Evolutionary conservation across 495 filamentous ascomycete genomes (phyloP), one percentile per base, ranked within the genome.

Genomic region (Terfezia boudieri): DNA sequence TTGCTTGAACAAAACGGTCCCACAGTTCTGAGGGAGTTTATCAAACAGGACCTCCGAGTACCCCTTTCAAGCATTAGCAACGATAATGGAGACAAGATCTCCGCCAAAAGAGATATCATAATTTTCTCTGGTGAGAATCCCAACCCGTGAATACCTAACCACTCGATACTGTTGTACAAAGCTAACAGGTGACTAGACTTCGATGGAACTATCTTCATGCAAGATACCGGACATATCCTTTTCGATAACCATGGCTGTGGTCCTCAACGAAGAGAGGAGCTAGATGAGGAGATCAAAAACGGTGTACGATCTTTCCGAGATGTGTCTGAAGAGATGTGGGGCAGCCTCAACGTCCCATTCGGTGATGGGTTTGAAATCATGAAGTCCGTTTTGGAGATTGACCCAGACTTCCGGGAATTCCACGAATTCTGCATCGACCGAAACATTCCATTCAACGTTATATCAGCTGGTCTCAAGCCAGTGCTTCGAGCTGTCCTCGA

Each of bases 241-340:
- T 80, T 84, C 67, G 79, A 84, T 61, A 67, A 67, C 59, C 72
- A 79, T 56, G 81, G 81, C 55, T 83, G 80, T 67, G 80, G 80
- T 54, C 64, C 67, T 6, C 62, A 70, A 35, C 72, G 71, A 41
- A 71, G 79, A 26, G 61, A 75, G 51, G 64, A 73, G 46, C 74
- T 84, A 23, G 81, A 84, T 55, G 69, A 74, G 50, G 76, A 84
- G 58, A 82, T 85, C 64, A 75, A 80, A 54, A 71, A 69, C 9
- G 81, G 81, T 55, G 73, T 78, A 63, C 73, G 80, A 9, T 77
- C 79, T 0, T 84, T 84, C 70, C 71, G 79, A 35, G 81, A 84
- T n/a, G 78, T 79, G 32, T 83, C 79, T 4, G 80, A 84, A 55
- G 81, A 84, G 63, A 83, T 84, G 80, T 84, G 80, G 80, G 76